Base-by-base conservation (phyloP, 176 grass and related monocot genomes). In the Alopecurus myosuroides region DNA sequence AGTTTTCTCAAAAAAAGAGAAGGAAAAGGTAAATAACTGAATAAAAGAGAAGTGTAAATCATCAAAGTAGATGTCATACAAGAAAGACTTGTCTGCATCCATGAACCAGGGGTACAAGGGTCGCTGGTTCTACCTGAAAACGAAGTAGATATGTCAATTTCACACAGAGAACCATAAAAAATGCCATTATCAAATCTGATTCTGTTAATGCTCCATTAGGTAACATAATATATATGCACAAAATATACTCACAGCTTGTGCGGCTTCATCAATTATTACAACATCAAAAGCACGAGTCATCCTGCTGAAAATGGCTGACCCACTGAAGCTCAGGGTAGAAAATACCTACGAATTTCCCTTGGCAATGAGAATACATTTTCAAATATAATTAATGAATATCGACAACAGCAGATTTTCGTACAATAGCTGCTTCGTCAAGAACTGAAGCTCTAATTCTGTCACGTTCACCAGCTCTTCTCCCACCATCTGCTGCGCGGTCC, bases 241-340 rank as follows among this genome's bases (percentile, higher is more conserved):
- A 85, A 57, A 52, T 64, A 74, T 41, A 81, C 89, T 92, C 90
- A 98, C 96, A 85, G 96, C 96, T 95, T 98, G 93, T 60, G 96
- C 93, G 71, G 96, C 96, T 95, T 98, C 96, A 90, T 98, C 96
- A 90, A 98, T 98, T 90, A 98, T 98, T 82, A 98, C 91, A 65
- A 98, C 89, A 92, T 98, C 96, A 81, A 98, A 98, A 61, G 77
- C 66, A 68, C 93, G 93, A 70, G 73, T 81, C 96, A 95, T 95
- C 82, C 89, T 95, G 82, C 80, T 95, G 57, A 98, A 95, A 82
- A 89, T 64, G 64, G 91, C 81, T 14, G 91, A 95, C 53, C 96
- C 96, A 75, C 96, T 98, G 74, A 98, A 98, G 88, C 96, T 95
- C 40, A 98, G 89, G 77, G 96, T 98, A 63, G 96, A 95, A 93